Percentiles rank a stretch among this genome's conserved stretches.
Evolutionary conservation across 148 eudicot genomes (phyloP).

Genomic region (Silene uniflora): DNA sequence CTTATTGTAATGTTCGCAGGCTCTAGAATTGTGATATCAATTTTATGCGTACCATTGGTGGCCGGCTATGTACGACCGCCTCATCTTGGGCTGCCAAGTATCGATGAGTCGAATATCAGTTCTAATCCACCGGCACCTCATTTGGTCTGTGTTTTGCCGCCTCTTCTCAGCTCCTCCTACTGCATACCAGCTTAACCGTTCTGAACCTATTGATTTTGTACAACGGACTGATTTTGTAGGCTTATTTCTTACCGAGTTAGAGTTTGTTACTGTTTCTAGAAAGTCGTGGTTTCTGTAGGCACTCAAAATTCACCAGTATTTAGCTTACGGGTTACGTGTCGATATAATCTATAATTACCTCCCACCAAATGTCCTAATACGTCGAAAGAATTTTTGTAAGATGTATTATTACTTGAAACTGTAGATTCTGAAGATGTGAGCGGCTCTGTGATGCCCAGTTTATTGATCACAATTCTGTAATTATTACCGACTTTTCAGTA

Average conservation of each 20-base stretch:
- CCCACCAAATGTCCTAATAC: slow-evolving; percentile 12
- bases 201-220: neutral
- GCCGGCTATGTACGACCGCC: slow-evolving; percentile 97
- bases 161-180: slow-evolving; percentile 83
- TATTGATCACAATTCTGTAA: neutral
- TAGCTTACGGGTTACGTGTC: slow-evolving; percentile 1
- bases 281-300: slow-evolving; percentile 10
- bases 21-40: slow-evolving; percentile 71
- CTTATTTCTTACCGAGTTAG: neutral
- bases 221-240: slow-evolving; percentile 18
- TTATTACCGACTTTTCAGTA: neutral
- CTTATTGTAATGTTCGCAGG: slow-evolving; percentile 40
- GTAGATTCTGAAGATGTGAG: slow-evolving; percentile 11
- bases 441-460: neutral
- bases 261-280: slow-evolving; percentile 4
- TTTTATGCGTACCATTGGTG: slow-evolving; percentile 76
- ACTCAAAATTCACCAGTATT: neutral
- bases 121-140: slow-evolving; percentile 97
- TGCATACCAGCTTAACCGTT: slow-evolving; percentile 64
- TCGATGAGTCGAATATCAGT: slow-evolving; percentile 63
- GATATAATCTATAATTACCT: slow-evolving; percentile 23
- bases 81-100: slow-evolving; percentile 66
- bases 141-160: slow-evolving; percentile 86
- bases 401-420: slow-evolving; percentile 1
- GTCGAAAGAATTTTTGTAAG: slow-evolving; percentile 17